Evolutionary conservation across 2,329 filamentous ascomycete genomes (phyloP), one percentile per base, ranked within the genome.

Genomic region (Fusarium kyushuense): DNA sequence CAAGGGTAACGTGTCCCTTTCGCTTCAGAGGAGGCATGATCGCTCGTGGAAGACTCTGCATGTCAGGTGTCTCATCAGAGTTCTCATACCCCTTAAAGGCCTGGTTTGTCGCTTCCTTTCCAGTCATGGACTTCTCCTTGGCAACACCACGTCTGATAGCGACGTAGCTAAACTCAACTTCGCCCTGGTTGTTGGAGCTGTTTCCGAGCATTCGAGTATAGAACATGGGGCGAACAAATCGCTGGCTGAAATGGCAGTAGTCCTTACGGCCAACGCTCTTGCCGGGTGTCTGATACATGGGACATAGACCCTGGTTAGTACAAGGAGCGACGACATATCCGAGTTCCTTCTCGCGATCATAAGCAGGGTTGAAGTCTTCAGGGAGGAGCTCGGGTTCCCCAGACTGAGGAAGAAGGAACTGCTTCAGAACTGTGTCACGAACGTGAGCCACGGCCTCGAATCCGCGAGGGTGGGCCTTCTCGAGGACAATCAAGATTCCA

Each of bases 371-470:
- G 27, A 79, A 76, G 4, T 82, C 75, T 17, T 85, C 80, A 0
- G 79, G 55, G 25, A 58, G 64, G 6, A 74, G 53, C 9, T 72
- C 71, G 1, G 73, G 65, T 59, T 80, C 75, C 25, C 84, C 84
- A 10, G 76, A 74, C 59, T 79, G 82, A 17, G 72, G 81, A 14
- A 89, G 80, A 57, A 97, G 91, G 76, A 92, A 90, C 43, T 91
- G 88, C 63, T 92, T 87, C 1, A 98, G 83, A 1, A 99, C 82
- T 62, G 92, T 88, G 41, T 94, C 86, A 49, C 96, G 89, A 8
- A 94, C 94, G 47, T 91, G 92, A 13, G 93, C 95, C 40, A 99
- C 88, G 16, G 93, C 92, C 77, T 98, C 96, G 70, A 99, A 99
- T 0, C 96, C 96, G 42, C 93, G 89, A 14, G 94, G 92, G 14